Evolutionary conservation across 179 eudicot species (phyloP).

Genomic region (Silene noctiflora): DNA sequence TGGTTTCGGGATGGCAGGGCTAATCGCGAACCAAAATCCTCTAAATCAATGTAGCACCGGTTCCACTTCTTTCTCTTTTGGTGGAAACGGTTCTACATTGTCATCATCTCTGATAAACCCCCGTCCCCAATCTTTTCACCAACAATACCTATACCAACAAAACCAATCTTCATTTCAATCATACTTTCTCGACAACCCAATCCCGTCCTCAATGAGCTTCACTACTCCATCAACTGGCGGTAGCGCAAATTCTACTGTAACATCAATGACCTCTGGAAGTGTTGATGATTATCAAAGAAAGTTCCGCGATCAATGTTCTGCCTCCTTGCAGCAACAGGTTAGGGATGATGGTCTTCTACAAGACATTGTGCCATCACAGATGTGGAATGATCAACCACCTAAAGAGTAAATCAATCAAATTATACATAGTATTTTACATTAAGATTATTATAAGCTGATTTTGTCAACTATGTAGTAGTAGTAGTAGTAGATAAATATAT

Average conservation of each 20-base stretch:
- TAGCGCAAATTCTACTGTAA: constrained; percentile 6
- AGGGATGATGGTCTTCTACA: constrained; percentile 71
- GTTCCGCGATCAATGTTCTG: constrained; percentile 16
- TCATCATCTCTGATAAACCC: constrained; percentile 23
- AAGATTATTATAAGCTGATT: constrained; percentile 1
- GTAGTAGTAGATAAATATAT: not conserved
- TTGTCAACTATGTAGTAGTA: not conserved
- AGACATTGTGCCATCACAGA: constrained; percentile 62
- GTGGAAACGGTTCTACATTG: constrained; percentile 26
- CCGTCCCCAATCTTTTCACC: constrained; percentile 25
- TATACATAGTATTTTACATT: not conserved
- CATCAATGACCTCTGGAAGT: not conserved
- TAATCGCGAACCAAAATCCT: constrained; percentile 6
- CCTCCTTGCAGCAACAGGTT: constrained; percentile 26
- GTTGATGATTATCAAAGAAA: not conserved
- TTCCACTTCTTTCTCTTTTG: constrained; percentile 14
- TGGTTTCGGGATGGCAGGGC: constrained; percentile 18
- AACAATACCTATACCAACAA: constrained; percentile 16
- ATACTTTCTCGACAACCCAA: constrained; percentile 28
- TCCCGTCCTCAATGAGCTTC: constrained; percentile 21
- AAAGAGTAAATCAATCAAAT: constrained; percentile 24
- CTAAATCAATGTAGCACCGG: constrained; percentile 28
- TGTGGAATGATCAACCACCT: constrained; percentile 32
- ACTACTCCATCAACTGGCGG: constrained; percentile 12
- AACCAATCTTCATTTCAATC: constrained; percentile 25